Percentiles rank a stretch among this genome's conserved stretches.
phyloP scores from a whole-genome alignment of 148 eudicot species.

The Fagopyrum homotropicum region DNA sequence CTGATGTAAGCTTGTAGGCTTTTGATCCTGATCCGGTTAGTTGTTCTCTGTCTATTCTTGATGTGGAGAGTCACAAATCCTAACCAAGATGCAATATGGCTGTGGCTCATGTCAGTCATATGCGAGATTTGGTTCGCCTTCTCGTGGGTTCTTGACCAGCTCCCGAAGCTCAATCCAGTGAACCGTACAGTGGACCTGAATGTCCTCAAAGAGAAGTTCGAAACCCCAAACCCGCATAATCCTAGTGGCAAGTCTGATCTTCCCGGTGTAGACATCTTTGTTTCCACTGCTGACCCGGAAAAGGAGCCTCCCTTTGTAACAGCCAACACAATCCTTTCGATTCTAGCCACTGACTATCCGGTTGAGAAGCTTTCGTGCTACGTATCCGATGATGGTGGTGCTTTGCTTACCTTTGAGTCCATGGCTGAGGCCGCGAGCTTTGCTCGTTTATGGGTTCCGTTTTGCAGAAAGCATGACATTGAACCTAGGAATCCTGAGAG shows the following conservation, averaged over 20 bases:
- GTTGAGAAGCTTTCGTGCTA: constrained; percentile 91
- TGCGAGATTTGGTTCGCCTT: constrained; percentile 94
- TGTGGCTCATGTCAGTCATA: constrained; percentile 81
- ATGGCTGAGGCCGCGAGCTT: constrained; percentile 99
- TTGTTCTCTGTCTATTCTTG: constrained; percentile 64
- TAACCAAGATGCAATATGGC: constrained; percentile 73
- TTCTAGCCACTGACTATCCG: constrained; percentile 80
- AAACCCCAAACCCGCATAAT: constrained; percentile 47
- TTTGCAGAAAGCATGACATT: constrained; percentile 73
- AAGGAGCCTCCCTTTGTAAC: constrained; percentile 94
- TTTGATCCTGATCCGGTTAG: constrained; percentile 59
- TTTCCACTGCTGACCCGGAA: constrained; percentile 96
- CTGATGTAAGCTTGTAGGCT: constrained; percentile 43
- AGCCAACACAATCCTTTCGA: constrained; percentile 81
- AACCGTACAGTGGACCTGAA: constrained; percentile 71
- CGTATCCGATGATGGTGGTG: constrained; percentile 94
- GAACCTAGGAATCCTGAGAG: constrained; percentile 89
- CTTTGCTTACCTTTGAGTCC: constrained; percentile 82
- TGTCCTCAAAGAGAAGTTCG: constrained; percentile 80
- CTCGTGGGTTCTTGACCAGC: constrained; percentile 92
- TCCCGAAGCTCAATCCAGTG: constrained; percentile 78
- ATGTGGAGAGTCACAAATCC: constrained; percentile 59
- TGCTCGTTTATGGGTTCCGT: constrained; percentile 89
- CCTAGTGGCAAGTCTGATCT: constrained; percentile 88
- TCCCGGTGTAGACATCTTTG: constrained; percentile 78